Conservation (phyloP, 2,329 filamentous ascomycete species). For the Stagonosporopsis chrysanthemi region DNA sequence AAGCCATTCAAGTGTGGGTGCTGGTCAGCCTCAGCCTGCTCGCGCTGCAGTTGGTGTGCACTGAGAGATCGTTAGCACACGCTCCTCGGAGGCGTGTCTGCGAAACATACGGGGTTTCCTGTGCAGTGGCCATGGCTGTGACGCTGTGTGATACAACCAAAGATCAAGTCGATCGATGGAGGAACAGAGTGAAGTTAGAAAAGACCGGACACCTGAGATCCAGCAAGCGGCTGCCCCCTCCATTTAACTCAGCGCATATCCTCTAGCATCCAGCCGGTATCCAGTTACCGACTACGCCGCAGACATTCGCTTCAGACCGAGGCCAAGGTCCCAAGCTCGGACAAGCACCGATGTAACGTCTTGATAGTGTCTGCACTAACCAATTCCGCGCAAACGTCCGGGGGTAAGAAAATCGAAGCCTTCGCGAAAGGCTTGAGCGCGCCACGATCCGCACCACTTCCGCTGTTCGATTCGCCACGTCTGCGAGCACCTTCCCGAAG, state of each 20-base stretch:
- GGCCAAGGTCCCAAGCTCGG: constrained; percentile 27
- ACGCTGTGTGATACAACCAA: constrained; percentile 17
- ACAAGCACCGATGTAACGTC: constrained; percentile 46
- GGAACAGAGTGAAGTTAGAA: constrained; percentile 14
- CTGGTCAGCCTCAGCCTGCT: constrained; percentile 40
- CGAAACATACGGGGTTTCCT: constrained; percentile 40
- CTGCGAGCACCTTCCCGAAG: constrained; percentile 37
- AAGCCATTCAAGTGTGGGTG: constrained; percentile 39
- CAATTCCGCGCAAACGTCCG: constrained; percentile 22
- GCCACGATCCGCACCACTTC: constrained; percentile 20
- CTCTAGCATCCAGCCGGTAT: constrained; percentile 10
- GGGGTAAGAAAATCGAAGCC: constrained; percentile 33
- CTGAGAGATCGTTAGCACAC: constrained; percentile 25
- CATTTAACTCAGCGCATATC: constrained; percentile 33
- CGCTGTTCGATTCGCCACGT: constrained; percentile 11
- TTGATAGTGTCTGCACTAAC: constrained; percentile 31
- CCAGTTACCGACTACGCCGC: constrained; percentile 19
- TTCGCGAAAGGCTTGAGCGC: constrained; percentile 39
- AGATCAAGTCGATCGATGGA: constrained; percentile 22
- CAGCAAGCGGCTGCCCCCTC: constrained; percentile 23
- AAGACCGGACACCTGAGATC: constrained; percentile 23
- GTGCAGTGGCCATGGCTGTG: constrained; percentile 36
- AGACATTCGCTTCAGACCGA: constrained; percentile 23
- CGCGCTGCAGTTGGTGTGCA: constrained; percentile 41
- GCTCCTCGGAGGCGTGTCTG: not conserved